These are phyloP conservation scores for Telopea speciosissima DNA, from an alignment of 177 flowering plant genomes.

Conservation along the genomic window DNA sequence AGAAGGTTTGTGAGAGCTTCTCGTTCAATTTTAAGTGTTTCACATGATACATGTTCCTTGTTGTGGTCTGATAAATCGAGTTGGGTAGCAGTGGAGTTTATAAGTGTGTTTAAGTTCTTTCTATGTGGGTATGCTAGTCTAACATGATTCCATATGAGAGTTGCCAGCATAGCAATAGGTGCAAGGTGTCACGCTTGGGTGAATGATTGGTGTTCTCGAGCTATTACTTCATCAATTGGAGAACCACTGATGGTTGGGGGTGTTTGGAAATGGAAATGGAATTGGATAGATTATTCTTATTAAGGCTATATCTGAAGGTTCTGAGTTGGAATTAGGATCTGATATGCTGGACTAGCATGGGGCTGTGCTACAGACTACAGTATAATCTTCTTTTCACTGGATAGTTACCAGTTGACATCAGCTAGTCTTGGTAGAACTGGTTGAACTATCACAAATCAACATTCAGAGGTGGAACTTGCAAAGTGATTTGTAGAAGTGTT, in stretches of 20 bases:
- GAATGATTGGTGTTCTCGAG: not conserved
- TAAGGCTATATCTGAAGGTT: not conserved
- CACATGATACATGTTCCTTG: not conserved
- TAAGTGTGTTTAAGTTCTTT: not conserved
- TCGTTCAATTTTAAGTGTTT: not conserved
- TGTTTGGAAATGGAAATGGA: not conserved
- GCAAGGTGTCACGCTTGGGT: not conserved
- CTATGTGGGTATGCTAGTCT: not conserved
- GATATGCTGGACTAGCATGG: not conserved
- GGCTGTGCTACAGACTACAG: too few species aligned
- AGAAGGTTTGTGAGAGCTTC: slow-evolving; percentile 40
- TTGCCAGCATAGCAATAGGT: not conserved
- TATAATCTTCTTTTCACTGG: too few species aligned
- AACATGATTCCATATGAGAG: not conserved
- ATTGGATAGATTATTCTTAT: not conserved
- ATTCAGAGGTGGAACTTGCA: too few species aligned
- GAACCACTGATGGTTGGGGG: not conserved
- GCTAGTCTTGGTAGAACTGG: too few species aligned
- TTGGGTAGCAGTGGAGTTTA: not conserved
- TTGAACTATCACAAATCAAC: too few species aligned
- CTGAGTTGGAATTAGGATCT: not conserved
- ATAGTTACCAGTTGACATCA: too few species aligned
- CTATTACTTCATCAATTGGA: not conserved
- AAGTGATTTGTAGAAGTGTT: too few species aligned
- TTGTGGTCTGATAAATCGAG: not conserved